Percentiles rank a stretch among this genome's conserved stretches.
Evolutionary conservation across 1,284 basidiomycete species (phyloP).

Genomic region (Porogramme epimiltina): DNA sequence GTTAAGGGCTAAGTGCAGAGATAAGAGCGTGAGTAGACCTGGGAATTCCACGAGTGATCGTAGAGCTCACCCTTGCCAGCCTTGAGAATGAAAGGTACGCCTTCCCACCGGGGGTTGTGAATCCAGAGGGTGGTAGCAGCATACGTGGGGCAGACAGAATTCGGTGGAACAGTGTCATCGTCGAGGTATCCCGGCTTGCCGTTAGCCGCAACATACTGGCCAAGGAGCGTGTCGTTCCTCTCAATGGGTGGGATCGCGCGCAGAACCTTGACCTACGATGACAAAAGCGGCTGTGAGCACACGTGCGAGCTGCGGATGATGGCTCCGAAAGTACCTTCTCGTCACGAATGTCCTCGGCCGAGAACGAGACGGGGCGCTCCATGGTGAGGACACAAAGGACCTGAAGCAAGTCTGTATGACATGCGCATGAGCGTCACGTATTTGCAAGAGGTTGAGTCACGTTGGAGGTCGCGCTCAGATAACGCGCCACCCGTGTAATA

Average conservation of each 20-base stretch:
- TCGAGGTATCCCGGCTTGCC: conserved; percentile 98
- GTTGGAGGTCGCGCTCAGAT: too few relatives aligned
- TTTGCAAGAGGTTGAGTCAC: too few relatives aligned
- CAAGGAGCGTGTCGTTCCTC: conserved; percentile 79
- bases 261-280: conserved; percentile 87
- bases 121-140: conserved; percentile 89
- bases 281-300: conserved; percentile 9
- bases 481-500: not conserved
- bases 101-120: conserved; percentile 95
- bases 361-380: conserved; percentile 97
- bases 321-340: conserved; percentile 72
- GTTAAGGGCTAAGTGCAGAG: conserved; percentile 70
- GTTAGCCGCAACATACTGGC: conserved; percentile 87
- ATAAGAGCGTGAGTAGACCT: conserved; percentile 6
- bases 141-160: conserved; percentile 91
- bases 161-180: conserved; percentile 90
- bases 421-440: conserved; percentile 7
- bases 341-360: conserved; percentile 94
- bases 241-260: conserved; percentile 86
- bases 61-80: conserved; percentile 84
- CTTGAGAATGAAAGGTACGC: conserved; percentile 95
- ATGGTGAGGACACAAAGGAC: conserved; percentile 91
- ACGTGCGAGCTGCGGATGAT: conserved; percentile 1
- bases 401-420: conserved; percentile 81
- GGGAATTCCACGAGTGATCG: not conserved